Evolutionary conservation across 2,329 filamentous ascomycete species (phyloP).

Genomic region (Cordyceps cicadae): DNA sequence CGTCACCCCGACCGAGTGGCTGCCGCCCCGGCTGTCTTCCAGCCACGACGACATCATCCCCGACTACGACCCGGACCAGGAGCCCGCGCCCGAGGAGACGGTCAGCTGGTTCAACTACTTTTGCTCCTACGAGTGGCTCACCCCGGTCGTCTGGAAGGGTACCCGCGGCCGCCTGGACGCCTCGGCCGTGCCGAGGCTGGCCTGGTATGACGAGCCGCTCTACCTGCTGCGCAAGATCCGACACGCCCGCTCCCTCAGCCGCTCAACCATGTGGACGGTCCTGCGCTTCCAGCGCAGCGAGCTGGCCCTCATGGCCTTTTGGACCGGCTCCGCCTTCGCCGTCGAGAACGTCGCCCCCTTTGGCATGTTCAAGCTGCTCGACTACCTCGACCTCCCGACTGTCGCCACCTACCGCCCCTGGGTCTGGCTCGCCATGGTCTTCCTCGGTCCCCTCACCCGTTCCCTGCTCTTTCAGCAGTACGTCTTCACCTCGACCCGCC

Average conservation of each 20-base stretch:
- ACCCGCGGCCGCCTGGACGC: constrained; percentile 35
- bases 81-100: constrained; percentile 42
- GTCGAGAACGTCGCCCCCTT: constrained; percentile 45
- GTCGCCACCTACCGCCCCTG: constrained; percentile 38
- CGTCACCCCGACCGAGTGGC: constrained; percentile 42
- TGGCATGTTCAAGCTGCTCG: constrained; percentile 44
- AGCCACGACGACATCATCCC: constrained; percentile 23
- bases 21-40: constrained; percentile 32
- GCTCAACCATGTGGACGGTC: constrained; percentile 37
- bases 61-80: constrained; percentile 25
- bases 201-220: constrained; percentile 48
- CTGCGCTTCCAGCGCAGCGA: constrained; percentile 35
- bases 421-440: constrained; percentile 47
- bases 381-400: constrained; percentile 40
- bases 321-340: constrained; percentile 28
- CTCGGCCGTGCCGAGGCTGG: constrained; percentile 38
- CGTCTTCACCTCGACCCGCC: constrained; percentile 47
- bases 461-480: constrained; percentile 49
- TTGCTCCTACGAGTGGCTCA: constrained; percentile 32
- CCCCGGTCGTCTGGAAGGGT: constrained; percentile 30
- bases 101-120: constrained; percentile 47
- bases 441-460: constrained; percentile 38
- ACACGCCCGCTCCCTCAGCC: constrained; percentile 33
- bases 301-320: constrained; percentile 37
- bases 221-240: constrained; percentile 37